phyloP scores from a whole-genome alignment of 176 grass and related monocot genomes.

The Carex pumila region DNA sequence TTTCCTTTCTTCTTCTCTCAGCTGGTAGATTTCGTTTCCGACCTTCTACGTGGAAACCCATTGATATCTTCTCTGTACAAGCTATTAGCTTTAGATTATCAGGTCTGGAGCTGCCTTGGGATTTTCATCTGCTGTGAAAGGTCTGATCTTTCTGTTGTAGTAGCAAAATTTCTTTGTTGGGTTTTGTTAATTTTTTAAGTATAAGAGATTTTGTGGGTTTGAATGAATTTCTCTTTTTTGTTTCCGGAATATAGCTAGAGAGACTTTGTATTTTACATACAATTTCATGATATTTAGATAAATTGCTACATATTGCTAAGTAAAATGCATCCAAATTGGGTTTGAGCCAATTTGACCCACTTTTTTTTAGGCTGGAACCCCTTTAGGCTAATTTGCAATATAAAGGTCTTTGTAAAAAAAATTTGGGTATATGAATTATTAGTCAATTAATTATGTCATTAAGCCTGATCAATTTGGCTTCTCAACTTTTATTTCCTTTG shows the following conservation, averaged over 20 bases:
- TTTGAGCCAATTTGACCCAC: background rate
- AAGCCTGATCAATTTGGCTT: background rate
- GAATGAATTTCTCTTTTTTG: background rate
- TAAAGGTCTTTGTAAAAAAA: background rate
- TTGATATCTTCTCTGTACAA: background rate
- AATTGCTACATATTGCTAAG: background rate
- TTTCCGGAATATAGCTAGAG: background rate
- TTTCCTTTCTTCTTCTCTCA: conserved; percentile 20
- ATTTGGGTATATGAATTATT: background rate
- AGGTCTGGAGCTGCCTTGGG: background rate
- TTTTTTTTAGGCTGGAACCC: background rate
- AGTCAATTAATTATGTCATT: background rate
- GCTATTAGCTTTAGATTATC: background rate
- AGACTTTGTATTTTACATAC: background rate
- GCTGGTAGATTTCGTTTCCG: background rate
- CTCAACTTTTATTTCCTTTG: background rate
- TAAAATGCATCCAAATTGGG: background rate
- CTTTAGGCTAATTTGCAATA: background rate
- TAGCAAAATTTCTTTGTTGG: conserved; percentile 4
- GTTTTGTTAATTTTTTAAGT: conserved; percentile 2
- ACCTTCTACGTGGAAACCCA: background rate
- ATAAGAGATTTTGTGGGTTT: background rate
- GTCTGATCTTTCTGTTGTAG: conserved; percentile 12
- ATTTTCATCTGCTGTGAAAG: conserved; percentile 6
- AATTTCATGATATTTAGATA: background rate